Evolutionary conservation across 2,329 filamentous ascomycete genomes (phyloP), one percentile per base, ranked within the genome.

Genomic region (Lachnellula occidentalis): DNA sequence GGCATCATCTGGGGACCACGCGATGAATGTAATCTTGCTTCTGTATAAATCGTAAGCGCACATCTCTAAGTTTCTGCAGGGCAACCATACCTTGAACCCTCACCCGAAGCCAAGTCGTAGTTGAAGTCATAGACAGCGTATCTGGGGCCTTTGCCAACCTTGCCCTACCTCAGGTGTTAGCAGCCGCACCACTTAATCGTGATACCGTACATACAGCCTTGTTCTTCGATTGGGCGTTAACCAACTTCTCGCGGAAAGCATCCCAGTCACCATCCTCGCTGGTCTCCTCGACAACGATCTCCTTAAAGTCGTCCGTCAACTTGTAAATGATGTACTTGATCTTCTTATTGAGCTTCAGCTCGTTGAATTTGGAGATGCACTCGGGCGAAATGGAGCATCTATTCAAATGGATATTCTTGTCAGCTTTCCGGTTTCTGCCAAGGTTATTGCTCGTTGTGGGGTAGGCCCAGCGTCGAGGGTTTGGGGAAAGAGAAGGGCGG

Each of bases 301-400:
- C 74, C 75, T 86, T 90, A 80, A 85, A 84, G 78, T 91, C 81
- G 74, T 92, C 87, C 62, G 85, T 86, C 71, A 94, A 83, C 81
- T 91, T 90, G 85, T 82, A 92, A 79, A 94, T 84, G 77, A 94
- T 87, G 81, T 82, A 95, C 77, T 90, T 92, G 78, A 83, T 79
- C 78, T 83, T 84, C 76, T 91, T 91, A 74, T 75, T 79, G 66
- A 91, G 84, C 83, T 92, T 92, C 64, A 92, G 81, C 65, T 92
- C 86, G 74, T 92, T 90, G 81, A 86, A 92, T 61, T 72, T 71
- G 55, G 72, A 71, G 71, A 83, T 82, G 81, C 87, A 91, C 57
- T 92, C 87, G 70, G 82, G 79, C 63, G 80, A 76, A 67, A 91
- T 84, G 71, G 79, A 79, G 66, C 87, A 87, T 80, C 87, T 91